Conservation (phyloP, 306 rosid genomes). For the Fragaria iinumae region DNA sequence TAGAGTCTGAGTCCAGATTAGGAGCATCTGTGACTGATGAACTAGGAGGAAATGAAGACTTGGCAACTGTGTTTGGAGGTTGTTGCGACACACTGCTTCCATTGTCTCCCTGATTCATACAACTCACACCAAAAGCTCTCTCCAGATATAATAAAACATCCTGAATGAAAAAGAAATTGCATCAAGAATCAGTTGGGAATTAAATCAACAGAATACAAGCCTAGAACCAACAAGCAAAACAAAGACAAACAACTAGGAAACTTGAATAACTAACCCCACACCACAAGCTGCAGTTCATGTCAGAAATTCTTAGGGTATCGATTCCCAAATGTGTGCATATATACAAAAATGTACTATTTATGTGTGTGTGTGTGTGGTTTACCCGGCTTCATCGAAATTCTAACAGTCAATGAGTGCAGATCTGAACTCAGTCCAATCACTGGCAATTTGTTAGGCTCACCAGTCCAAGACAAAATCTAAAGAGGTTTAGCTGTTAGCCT, state of each 20-base stretch:
- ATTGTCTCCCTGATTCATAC: conserved; percentile 61
- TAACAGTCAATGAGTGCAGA: neutral
- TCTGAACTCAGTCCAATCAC: neutral
- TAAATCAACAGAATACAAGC: conserved; percentile 20
- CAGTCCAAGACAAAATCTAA: neutral
- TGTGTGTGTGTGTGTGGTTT: neutral
- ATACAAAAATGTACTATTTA: neutral
- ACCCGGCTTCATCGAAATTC: neutral
- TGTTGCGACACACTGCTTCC: conserved; percentile 56
- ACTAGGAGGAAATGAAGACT: conserved; percentile 58
- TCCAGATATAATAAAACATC: conserved; percentile 85
- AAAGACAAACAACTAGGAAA: neutral
- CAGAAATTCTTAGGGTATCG: neutral
- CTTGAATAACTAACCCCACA: neutral
- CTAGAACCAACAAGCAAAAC: neutral
- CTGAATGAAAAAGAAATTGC: conserved; percentile 41
- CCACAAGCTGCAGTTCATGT: neutral
- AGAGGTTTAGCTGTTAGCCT: neutral
- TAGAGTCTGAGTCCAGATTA: conserved; percentile 62
- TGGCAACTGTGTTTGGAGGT: conserved; percentile 52
- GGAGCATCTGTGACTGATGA: conserved; percentile 60
- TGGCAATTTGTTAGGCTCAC: neutral
- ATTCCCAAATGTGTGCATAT: neutral
- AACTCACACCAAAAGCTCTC: conserved; percentile 76
- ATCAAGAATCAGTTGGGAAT: conserved; percentile 15